Evolutionary conservation across 169 alveolate species (phyloP), one percentile per base, ranked within the genome.

Genomic region (Cryptosporidium tyzzeri): DNA sequence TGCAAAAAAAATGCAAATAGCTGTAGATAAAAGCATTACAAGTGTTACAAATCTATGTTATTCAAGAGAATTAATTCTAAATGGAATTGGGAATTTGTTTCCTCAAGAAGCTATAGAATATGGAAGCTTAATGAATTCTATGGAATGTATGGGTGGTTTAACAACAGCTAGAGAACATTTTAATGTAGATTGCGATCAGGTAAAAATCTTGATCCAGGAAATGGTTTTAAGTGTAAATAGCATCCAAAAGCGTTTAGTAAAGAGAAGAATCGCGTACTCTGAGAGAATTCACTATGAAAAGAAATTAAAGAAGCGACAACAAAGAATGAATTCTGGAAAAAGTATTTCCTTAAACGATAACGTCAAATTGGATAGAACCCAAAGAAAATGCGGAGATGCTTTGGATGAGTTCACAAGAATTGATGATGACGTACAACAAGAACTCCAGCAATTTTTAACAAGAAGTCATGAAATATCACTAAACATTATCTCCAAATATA

Each of bases 351-450:
- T 65, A 26, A 80, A 69, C 23, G 89, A 80, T 23, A 80, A 80
- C 62, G 89, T 74, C 31, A 80, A 80, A 65, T 48, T 80, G 51
- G 89, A 80, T 26, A 69, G 89, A 21, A 80, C 89, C 12, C 89
- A 80, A 29, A 80, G 75, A 29, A 80, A 80, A 41, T 80, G 89
- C 65, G 89, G 89, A 21, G 89, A 80, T 21, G 89, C 89, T 18
- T 80, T 80, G 51, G 89, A 80, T 62, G 89, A 80, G 55, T 80
- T 80, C 14, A 80, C 89, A 5, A 80, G 89, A 41, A 80, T 80
- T 41, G 89, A 80, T 39, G 89, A 80, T 35, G 89, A 80, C 1
- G 89, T 80, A 6, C 89, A 80, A 31, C 89, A 80, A 29, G 89
- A 80, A 29, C 89, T 80, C 0, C 89, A 80, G 23, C 75, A 62